phyloP scores from a whole-genome alignment of 2,329 filamentous ascomycete genomes.

The Ambrosiella beaveri region DNA sequence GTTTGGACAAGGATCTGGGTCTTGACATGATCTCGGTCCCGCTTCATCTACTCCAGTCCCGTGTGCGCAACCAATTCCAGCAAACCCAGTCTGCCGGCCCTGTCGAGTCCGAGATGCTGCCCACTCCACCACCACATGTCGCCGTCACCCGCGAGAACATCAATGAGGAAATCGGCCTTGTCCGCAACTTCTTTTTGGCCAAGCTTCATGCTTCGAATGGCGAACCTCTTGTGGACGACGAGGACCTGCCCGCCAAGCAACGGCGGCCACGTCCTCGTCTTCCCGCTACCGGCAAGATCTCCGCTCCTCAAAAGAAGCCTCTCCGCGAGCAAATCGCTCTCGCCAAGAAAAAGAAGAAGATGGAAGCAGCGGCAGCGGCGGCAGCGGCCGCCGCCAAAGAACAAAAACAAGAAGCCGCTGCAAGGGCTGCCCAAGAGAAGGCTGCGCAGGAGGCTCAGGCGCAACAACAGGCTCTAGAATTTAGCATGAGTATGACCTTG shows the following conservation, averaged over 20 bases:
- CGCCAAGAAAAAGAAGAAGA: constrained; percentile 77
- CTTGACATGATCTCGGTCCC: constrained; percentile 78
- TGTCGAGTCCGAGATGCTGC: constrained; percentile 44
- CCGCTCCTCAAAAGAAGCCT: constrained; percentile 65
- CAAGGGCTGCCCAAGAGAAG: not conserved
- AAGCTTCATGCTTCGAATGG: constrained; percentile 69
- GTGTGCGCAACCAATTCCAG: constrained; percentile 73
- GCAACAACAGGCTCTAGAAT: constrained; percentile 4
- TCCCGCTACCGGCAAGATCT: constrained; percentile 66
- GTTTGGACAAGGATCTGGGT: constrained; percentile 79
- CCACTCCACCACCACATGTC: constrained; percentile 51
- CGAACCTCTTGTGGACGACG: constrained; percentile 59
- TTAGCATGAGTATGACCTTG: constrained; percentile 5
- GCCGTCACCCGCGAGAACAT: constrained; percentile 67
- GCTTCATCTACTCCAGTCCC: constrained; percentile 79
- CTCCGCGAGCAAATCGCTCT: constrained; percentile 67
- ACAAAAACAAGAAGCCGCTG: not conserved
- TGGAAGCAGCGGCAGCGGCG: constrained; percentile 30
- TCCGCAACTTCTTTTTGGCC: constrained; percentile 78
- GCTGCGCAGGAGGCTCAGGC: constrained; percentile 6
- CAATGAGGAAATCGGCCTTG: constrained; percentile 64
- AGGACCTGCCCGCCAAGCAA: constrained; percentile 87
- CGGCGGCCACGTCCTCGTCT: constrained; percentile 51
- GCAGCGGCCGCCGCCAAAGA: constrained; percentile 2
- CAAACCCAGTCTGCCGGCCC: constrained; percentile 50